Base-by-base conservation (phyloP, 345 rosid species). In the Camelina neglecta region DNA sequence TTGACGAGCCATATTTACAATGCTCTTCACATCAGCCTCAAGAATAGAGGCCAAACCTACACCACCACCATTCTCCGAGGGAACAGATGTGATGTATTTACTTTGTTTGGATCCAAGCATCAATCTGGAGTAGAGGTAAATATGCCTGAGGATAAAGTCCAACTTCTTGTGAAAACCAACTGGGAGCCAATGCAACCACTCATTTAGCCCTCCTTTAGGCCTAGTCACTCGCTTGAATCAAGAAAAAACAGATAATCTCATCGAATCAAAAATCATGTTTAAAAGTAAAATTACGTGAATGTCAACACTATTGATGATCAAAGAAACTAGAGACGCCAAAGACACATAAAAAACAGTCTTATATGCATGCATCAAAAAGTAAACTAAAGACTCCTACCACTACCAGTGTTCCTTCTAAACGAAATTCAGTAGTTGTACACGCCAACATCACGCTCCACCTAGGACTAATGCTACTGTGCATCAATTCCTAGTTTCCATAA, bases 171-270 rank as follows among this genome's bases (percentile, higher is more conserved):
- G 99, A 67, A 93, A 75, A 72, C 85, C 84, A 73, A 95, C 89
- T 4, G 99, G 99, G 6, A 95, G 90, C 93, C 96, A 95, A 67
- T 88, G 98, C 4, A 92, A 81, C 97, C 97, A 92, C 69, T 92
- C 98, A 69, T 95, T 84, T 9, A 93, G 49, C 51, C 99, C 97
- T 66, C 97, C 99, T 82, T 89, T 92, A 4, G 99, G 99, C 75
- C 99, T 85, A 10, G 93, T 90, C 69, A 95, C 94, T 75, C 97
- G 83, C 99, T 95, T 86, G 1, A 39, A 60, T 18, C 6, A 41
- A 71, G 29, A 13, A 12, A 23, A 23, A 7, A 16, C 2, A 42
- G 1, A 58, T 4, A 38, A 49, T 42, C 35, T 72, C 64, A 78
- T 63, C 29, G 0, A 47, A 71, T 18, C 12, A 58, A 68, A 33